Evolutionary conservation across 768 basidiomycete genomes (phyloP).

Genomic region (Porpolomopsis calyptriformis): DNA sequence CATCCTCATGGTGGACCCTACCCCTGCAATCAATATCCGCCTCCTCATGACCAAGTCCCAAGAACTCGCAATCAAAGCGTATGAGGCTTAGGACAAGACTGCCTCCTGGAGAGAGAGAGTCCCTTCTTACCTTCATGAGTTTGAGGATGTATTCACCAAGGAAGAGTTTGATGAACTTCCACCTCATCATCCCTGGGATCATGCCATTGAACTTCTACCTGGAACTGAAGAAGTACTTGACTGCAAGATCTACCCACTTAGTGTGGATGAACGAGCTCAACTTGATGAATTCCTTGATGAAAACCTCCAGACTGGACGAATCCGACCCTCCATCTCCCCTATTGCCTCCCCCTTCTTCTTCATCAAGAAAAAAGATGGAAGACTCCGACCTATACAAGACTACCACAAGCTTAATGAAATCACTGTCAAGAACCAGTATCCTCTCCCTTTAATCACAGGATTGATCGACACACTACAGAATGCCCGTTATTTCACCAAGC

Average conservation of each 20-base stretch:
- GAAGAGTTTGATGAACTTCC: no score
- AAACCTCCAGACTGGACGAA: slow-evolving; percentile 17
- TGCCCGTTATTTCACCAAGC: slow-evolving; percentile 21
- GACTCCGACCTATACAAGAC: slow-evolving; percentile 22
- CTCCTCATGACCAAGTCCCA: no score
- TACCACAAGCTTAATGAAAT: slow-evolving; percentile 25
- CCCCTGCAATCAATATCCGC: no score
- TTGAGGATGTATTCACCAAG: no score
- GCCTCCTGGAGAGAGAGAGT: no score
- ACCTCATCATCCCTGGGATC: no score
- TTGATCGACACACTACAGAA: slow-evolving; percentile 17
- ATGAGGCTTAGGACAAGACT: no score
- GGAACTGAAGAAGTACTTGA: no score
- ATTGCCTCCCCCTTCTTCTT: slow-evolving; percentile 19
- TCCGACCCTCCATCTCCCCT: slow-evolving; percentile 18
- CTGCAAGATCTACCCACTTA: not conserved
- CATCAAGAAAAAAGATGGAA: slow-evolving; percentile 17
- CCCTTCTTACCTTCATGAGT: no score
- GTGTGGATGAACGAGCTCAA: slow-evolving; percentile 18
- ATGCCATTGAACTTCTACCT: no score
- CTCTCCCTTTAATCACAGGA: slow-evolving; percentile 24
- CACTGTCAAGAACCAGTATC: slow-evolving; percentile 27
- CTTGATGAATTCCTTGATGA: slow-evolving; percentile 20
- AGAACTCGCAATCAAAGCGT: no score
- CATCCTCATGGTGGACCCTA: no score